These are phyloP conservation scores for Ustilago xerochloae DNA, from an alignment of 1,284 basidiomycete genomes.

Conservation along the genomic window DNA sequence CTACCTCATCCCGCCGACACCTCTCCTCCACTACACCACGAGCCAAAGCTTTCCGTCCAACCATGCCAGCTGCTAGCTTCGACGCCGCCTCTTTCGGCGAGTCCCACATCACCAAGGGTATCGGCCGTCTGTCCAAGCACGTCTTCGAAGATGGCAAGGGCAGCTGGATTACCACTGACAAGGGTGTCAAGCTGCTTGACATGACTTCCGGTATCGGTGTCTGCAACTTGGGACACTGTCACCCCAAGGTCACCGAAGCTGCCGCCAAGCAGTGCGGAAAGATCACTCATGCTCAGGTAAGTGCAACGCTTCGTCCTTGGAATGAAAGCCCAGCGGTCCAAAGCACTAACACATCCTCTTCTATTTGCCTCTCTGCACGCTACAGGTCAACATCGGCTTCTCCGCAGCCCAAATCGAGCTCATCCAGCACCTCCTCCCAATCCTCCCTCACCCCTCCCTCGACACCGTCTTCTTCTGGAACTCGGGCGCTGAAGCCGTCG, in stretches of 20 bases:
- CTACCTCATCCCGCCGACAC: not conserved
- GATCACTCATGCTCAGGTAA: constrained; percentile 63
- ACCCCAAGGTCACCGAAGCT: constrained; percentile 62
- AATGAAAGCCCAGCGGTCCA: not conserved
- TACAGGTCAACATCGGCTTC: constrained; percentile 62
- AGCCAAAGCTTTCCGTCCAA: constrained; percentile 14
- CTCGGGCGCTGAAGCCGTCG: constrained; percentile 89
- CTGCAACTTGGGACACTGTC: constrained; percentile 66
- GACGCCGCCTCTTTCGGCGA: constrained; percentile 57
- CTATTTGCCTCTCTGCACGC: not conserved
- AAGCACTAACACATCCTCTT: not conserved
- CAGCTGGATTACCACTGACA: constrained; percentile 56
- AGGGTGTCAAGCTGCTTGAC: constrained; percentile 61
- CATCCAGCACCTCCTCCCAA: constrained; percentile 54
- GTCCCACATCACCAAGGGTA: constrained; percentile 61
- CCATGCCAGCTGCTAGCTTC: constrained; percentile 37
- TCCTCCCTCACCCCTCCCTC: constrained; percentile 84
- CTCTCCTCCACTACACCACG: constrained; percentile 3
- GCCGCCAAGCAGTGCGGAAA: constrained; percentile 62
- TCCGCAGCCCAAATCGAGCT: constrained; percentile 56
- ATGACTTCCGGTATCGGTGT: constrained; percentile 66
- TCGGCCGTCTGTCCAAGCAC: constrained; percentile 60
- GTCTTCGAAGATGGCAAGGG: constrained; percentile 61
- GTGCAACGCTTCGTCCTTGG: not conserved
- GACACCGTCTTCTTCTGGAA: constrained; percentile 86